A percentile compares a stretch with the other conserved stretches of the same genome.
phyloP scores from a whole-genome alignment of 2,329 filamentous ascomycete species.

The Cercospora canescens region DNA sequence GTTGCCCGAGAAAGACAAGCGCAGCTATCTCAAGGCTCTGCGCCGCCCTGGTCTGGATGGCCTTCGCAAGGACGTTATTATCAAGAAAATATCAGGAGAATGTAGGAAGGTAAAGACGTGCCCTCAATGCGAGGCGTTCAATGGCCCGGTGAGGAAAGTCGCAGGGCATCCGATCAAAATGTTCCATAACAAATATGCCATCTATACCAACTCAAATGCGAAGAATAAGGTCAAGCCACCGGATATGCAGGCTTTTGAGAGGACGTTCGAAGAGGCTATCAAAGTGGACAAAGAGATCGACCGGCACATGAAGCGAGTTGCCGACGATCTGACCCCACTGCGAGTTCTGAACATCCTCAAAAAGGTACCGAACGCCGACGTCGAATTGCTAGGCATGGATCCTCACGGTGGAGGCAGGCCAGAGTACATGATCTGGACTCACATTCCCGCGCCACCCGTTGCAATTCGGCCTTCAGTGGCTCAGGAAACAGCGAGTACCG shows the following conservation, averaged over 20 bases:
- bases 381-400: constrained; percentile 86
- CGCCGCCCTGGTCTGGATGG: constrained; percentile 83
- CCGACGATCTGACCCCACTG: constrained; percentile 91
- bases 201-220: constrained; percentile 85
- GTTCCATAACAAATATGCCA: constrained; percentile 86
- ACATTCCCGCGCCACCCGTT: constrained; percentile 88
- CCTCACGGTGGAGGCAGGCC: constrained; percentile 77
- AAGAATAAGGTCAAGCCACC: constrained; percentile 79
- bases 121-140: constrained; percentile 75
- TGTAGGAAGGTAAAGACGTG: constrained; percentile 86
- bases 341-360: constrained; percentile 89
- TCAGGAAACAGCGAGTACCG: constrained; percentile 89
- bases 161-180: constrained; percentile 83
- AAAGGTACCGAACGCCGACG: constrained; percentile 79
- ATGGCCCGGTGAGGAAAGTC: constrained; percentile 89
- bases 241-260: constrained; percentile 81
- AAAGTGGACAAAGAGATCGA: constrained; percentile 79
- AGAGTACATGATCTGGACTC: constrained; percentile 98
- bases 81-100: constrained; percentile 84
- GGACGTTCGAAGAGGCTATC: constrained; percentile 78
- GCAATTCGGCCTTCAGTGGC: constrained; percentile 92
- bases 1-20: constrained; percentile 76
- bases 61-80: constrained; percentile 76
- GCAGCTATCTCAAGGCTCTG: constrained; percentile 75
- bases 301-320: constrained; percentile 86